Evolutionary conservation across 2,329 filamentous ascomycete species (phyloP), one percentile per base, ranked within the genome.

Genomic region (Cladorrhinum sp.): DNA sequence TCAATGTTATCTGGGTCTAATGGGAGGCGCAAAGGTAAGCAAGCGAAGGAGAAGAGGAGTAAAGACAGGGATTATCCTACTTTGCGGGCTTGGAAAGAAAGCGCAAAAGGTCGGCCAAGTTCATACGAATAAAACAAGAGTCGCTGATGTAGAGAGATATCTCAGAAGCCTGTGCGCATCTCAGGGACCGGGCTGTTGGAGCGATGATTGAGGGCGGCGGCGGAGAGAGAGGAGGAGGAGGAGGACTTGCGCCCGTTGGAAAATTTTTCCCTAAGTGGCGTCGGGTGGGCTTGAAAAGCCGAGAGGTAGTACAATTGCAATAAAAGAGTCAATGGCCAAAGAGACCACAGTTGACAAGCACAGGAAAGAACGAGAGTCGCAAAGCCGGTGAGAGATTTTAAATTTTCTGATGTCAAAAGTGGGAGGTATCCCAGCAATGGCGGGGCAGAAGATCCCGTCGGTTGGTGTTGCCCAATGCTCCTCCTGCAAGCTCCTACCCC

Each of bases 1-100:
- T 5, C 42, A 42, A 42, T 46, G 18, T 20, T 86, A 86, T 85
- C 83, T 77, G 72, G 83, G 83, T 77, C 84, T 86, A 64, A 3
- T 10, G 12, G 8, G 18, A 30, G 18, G 8, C 3, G 9, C 48
- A 36, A 26, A 46, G 12, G 59, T 66, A 26, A 64, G 60, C 55
- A 52, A 26, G 12, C 18, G 39, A 23, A 46, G 46, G 5, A 2
- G 5, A n/a, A 20, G 48, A 12, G 26, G 26, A 51, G 20, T 4
- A 14, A 33, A 21, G 12, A 16, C 7, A 24, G 20, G 30, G 24
- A 12, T 9, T 18, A 42, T 58, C 90, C 75, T 80, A 96, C 92
- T 96, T 96, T 77, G 91, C 91, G 75, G 92, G 92, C 83, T 95
- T 95, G 75, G 91, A 96, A 71, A 96, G 86, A 82, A 96, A 95